Percentiles rank a stretch among this genome's conserved stretches.
Conservation (phyloP, 495 filamentous ascomycete genomes). For the Penicillium lagena region DNA sequence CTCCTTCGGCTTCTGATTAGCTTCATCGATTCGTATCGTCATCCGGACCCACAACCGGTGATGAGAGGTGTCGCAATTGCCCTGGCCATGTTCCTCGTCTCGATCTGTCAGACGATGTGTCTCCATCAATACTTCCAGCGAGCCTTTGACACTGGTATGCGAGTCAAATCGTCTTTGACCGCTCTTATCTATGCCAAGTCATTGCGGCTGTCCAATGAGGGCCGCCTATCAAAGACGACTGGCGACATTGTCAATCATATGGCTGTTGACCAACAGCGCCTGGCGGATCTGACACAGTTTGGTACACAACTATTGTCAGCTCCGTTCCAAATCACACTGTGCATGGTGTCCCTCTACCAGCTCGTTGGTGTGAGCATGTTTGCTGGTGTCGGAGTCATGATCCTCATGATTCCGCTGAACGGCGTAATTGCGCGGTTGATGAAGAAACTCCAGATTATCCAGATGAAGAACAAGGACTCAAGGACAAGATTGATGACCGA, state of each 20-base stretch:
- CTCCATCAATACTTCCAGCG: constrained; percentile 96
- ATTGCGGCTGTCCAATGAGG: constrained; percentile 86
- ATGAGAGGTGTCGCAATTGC: constrained; percentile 84
- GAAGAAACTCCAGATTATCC: constrained; percentile 88
- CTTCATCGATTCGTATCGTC: constrained; percentile 77
- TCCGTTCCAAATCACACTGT: constrained; percentile 91
- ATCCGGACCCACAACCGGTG: constrained; percentile 62
- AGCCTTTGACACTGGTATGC: constrained; percentile 92
- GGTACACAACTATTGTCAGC: constrained; percentile 93
- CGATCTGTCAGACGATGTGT: constrained; percentile 70
- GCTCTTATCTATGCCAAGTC: constrained; percentile 91
- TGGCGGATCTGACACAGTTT: constrained; percentile 93
- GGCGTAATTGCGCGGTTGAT: constrained; percentile 87
- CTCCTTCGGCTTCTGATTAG: constrained; percentile 76
- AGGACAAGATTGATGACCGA: constrained; percentile 92
- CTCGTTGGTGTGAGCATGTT: constrained; percentile 91
- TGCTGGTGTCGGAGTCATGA: constrained; percentile 93
- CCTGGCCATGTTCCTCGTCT: constrained; percentile 85
- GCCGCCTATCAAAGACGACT: constrained; percentile 81
- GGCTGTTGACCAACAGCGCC: constrained; percentile 92
- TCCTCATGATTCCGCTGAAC: constrained; percentile 96
- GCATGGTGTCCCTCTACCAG: constrained; percentile 93
- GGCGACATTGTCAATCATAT: constrained; percentile 99
- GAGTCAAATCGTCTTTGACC: constrained; percentile 83
- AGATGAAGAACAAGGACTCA: constrained; percentile 99